These are phyloP conservation scores for Penicillium angulare DNA, from an alignment of 495 filamentous ascomycete species.

Conservation along the genomic window DNA sequence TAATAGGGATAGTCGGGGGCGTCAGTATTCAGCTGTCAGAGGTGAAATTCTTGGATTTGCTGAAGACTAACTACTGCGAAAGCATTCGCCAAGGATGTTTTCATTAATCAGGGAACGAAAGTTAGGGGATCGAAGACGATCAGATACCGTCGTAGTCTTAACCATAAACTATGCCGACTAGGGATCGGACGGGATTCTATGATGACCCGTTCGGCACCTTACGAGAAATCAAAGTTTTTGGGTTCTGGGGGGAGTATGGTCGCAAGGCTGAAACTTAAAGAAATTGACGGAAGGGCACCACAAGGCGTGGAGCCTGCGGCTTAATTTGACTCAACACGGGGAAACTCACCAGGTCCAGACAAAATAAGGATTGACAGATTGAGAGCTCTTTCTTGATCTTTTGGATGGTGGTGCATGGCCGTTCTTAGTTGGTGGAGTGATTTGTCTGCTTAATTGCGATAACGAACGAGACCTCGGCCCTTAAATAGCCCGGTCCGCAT, in stretches of 20 bases:
- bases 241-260: conserved; percentile 72
- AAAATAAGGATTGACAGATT: conserved; percentile 60
- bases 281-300: conserved; percentile 67
- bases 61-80: conserved; percentile 72
- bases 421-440: conserved; percentile 69
- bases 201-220: conserved; percentile 69
- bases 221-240: conserved; percentile 77
- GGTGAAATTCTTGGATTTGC: conserved; percentile 63
- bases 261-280: conserved; percentile 72
- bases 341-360: conserved; percentile 68
- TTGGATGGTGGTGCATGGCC: conserved; percentile 64
- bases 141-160: conserved; percentile 76
- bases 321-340: conserved; percentile 71
- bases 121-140: conserved; percentile 75
- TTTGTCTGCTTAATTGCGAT: conserved; percentile 76
- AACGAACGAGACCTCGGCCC: conserved; percentile 74
- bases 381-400: conserved; percentile 55
- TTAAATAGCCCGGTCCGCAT: conserved; percentile 68
- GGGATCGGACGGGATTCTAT: conserved; percentile 68
- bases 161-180: conserved; percentile 74
- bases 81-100: conserved; percentile 72
- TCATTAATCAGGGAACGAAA: conserved; percentile 76
- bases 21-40: conserved; percentile 71
- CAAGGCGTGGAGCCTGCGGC: conserved; percentile 60
- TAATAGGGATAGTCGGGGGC: conserved; percentile 68